Evolutionary conservation across 2,329 filamentous ascomycete species (phyloP), one percentile per base, ranked within the genome.

Genomic region (Dendryphion nanum): DNA sequence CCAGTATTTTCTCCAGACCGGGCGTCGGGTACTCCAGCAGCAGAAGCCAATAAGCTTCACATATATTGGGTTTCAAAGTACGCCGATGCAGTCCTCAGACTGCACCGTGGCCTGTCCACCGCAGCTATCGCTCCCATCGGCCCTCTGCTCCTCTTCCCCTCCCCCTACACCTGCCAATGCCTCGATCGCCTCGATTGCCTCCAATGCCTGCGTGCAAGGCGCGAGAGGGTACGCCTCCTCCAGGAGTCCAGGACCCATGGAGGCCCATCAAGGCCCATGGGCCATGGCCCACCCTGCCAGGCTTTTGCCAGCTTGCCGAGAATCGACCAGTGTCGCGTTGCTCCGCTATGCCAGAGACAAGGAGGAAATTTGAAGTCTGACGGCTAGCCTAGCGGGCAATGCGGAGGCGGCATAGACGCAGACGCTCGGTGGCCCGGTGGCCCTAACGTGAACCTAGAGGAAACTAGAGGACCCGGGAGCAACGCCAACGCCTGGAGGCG

Each of bases 331-430:
- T 14, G 12, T 68, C 62, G 13, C 64, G 64, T 30, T 80, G 70
- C 18, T 63, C 63, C 23, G 67, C 63, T 1, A 74, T 73, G 41
- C 74, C 75, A 38, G 74, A 72, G n/a, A n/a, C n/a, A n/a, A n/a
- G n/a, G n/a, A n/a, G n/a, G n/a, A n/a, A n/a, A n/a, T n/a, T n/a
- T n/a, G n/a, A n/a, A n/a, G n/a, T n/a, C n/a, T n/a, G n/a, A n/a
- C n/a, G n/a, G n/a, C n/a, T n/a, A n/a, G n/a, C n/a, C n/a, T n/a
- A n/a, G n/a, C n/a, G n/a, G n/a, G n/a, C n/a, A n/a, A n/a, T n/a
- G n/a, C n/a, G n/a, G n/a, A n/a, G n/a, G n/a, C n/a, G n/a, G n/a
- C n/a, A n/a, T n/a, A n/a, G n/a, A n/a, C n/a, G n/a, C n/a, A n/a
- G n/a, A n/a, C n/a, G n/a, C n/a, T n/a, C n/a, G n/a, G n/a, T n/a